Conservation (phyloP, 352 stramenopile species). For the Aphanomyces euteiches region DNA sequence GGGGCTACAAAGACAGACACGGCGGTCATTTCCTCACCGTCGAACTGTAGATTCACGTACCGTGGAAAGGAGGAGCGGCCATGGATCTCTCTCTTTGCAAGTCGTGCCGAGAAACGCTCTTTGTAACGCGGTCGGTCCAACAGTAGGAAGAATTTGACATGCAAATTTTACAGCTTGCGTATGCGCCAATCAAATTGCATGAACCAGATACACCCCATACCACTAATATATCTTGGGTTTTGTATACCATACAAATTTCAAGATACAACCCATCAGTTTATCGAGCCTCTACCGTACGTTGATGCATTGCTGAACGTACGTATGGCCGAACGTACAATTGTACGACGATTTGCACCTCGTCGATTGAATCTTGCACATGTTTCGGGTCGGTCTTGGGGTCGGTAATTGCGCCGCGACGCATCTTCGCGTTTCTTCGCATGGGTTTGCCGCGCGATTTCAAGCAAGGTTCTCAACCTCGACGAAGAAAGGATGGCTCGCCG, state of each 20-base stretch:
- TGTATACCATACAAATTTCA: neutral
- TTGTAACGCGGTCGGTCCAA: neutral
- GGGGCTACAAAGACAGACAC: constrained; percentile 42
- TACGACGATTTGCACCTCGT: no score
- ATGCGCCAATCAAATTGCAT: constrained; percentile 2
- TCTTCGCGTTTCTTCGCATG: no score
- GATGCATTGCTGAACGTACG: neutral
- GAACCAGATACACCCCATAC: constrained; percentile 2
- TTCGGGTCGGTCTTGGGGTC: no score
- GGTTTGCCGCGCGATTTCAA: no score
- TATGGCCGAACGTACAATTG: neutral
- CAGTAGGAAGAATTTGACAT: constrained; percentile 20
- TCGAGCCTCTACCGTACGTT: neutral
- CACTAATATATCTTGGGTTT: neutral
- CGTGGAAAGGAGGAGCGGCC: constrained; percentile 23
- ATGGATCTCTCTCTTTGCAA: neutral
- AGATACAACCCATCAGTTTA: neutral
- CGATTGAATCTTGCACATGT: no score
- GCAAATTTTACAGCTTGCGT: constrained; percentile 3
- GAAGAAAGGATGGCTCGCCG: constrained; percentile 2
- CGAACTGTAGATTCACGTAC: neutral
- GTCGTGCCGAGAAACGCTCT: no score
- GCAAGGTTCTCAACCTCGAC: no score
- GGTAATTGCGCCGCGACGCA: no score
- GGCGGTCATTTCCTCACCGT: no score